Percentiles rank a stretch among this genome's conserved stretches.
Conservation (phyloP, 805 yeast genomes). For the Candida silvicultrix region DNA sequence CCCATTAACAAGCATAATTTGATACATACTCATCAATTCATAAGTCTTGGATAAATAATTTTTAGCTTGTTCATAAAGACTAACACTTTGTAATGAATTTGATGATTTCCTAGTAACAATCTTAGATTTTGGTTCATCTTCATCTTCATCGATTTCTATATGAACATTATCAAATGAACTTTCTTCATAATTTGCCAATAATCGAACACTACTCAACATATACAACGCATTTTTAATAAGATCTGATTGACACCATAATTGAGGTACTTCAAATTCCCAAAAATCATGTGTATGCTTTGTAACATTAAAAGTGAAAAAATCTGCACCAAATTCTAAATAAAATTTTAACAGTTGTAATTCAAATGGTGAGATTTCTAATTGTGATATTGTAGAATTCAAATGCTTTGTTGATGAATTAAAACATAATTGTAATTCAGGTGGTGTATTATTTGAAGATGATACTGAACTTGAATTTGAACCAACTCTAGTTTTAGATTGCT, state of each 20-base stretch:
- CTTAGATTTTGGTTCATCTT: too few relatives aligned
- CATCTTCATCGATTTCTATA: not conserved
- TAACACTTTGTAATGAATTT: not conserved
- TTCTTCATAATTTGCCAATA: not conserved
- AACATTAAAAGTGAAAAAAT: not conserved
- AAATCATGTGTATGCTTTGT: not conserved
- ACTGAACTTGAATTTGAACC: not conserved
- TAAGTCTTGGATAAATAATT: not conserved
- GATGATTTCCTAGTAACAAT: too few relatives aligned
- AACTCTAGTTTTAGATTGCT: not conserved
- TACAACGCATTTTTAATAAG: not conserved
- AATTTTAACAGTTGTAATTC: not conserved
- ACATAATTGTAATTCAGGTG: not conserved
- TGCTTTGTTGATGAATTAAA: not conserved
- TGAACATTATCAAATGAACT: not conserved
- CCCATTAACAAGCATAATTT: not conserved
- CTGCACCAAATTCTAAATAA: not conserved
- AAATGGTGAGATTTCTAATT: not conserved
- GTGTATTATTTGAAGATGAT: not conserved
- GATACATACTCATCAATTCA: not conserved
- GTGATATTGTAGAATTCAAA: not conserved
- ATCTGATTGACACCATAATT: not conserved
- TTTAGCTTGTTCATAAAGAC: not conserved
- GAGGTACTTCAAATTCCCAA: not conserved
- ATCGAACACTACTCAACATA: not conserved